Conservation (phyloP, 202 grass and related monocot species). For the Zizania palustris region DNA sequence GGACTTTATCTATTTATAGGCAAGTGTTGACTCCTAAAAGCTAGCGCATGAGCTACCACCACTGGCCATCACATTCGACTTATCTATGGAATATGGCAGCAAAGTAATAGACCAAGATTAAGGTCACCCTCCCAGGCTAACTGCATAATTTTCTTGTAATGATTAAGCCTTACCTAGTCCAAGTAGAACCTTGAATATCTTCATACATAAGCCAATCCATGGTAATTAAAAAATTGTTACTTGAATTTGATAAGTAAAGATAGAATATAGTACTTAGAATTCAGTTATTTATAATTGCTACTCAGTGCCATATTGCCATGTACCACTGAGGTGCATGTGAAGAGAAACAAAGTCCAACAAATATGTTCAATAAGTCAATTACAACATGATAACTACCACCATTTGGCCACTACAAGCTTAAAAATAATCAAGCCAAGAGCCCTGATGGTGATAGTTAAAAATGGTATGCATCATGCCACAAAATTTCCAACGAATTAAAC, state of each 20-base stretch:
- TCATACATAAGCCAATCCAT: background rate
- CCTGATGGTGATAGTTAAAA: constrained; percentile 15
- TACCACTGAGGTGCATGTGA: background rate
- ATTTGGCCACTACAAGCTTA: background rate
- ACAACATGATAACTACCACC: background rate
- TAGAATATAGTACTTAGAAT: background rate
- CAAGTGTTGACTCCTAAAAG: background rate
- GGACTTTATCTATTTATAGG: background rate
- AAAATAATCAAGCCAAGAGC: background rate
- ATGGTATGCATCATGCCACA: constrained; percentile 12
- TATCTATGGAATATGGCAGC: background rate
- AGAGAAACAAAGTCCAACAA: background rate
- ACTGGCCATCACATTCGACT: background rate
- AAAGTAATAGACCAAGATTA: constrained; percentile 12
- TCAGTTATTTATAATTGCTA: constrained; percentile 1
- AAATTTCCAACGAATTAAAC: constrained; percentile 27
- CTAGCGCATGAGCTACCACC: background rate
- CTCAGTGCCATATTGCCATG: background rate
- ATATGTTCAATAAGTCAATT: background rate
- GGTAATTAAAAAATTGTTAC: background rate
- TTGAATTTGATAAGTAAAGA: background rate
- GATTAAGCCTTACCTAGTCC: background rate
- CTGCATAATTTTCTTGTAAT: background rate
- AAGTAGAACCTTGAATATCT: background rate
- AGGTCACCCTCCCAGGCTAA: background rate